phyloP scores from a whole-genome alignment of 1,139 yeast genomes.

The Kodamaea sp. region DNA sequence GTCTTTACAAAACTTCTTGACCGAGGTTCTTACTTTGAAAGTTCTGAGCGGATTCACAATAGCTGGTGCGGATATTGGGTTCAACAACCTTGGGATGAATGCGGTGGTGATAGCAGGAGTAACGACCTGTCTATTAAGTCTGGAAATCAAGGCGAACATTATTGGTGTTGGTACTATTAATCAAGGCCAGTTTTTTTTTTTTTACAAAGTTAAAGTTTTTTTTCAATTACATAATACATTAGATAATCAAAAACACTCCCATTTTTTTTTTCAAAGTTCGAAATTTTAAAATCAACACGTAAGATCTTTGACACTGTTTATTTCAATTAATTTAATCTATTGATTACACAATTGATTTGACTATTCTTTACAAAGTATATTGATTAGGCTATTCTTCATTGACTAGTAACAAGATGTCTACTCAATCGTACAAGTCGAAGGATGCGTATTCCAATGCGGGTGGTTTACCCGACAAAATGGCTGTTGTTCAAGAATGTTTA shows the following conservation, averaged over 20 bases:
- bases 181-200: no score
- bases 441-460: conserved; percentile 59
- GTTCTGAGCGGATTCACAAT: conserved; percentile 11
- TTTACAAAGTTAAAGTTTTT: not conserved
- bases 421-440: conserved; percentile 76
- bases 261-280: not conserved
- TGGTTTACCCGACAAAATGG: conserved; percentile 84
- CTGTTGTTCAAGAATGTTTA: conserved; percentile 93
- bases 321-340: not conserved
- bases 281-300: conserved; percentile 12
- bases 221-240: not conserved
- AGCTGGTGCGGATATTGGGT: conserved; percentile 11
- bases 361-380: no score
- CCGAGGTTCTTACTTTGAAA: conserved; percentile 63
- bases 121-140: conserved; percentile 15
- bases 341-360: no score
- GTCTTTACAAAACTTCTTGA: conserved; percentile 86
- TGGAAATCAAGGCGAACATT: conserved; percentile 20
- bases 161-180: not conserved
- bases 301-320: conserved; percentile 3
- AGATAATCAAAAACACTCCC: not conserved
- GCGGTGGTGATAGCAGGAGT: conserved; percentile 14
- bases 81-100: conserved; percentile 16
- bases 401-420: conserved; percentile 59
- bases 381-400: not conserved